A percentile compares a stretch with the other conserved stretches of the same genome.
These are phyloP conservation scores for Pugionium cornutum DNA, from an alignment of 345 rosid species.

Conservation along the genomic window DNA sequence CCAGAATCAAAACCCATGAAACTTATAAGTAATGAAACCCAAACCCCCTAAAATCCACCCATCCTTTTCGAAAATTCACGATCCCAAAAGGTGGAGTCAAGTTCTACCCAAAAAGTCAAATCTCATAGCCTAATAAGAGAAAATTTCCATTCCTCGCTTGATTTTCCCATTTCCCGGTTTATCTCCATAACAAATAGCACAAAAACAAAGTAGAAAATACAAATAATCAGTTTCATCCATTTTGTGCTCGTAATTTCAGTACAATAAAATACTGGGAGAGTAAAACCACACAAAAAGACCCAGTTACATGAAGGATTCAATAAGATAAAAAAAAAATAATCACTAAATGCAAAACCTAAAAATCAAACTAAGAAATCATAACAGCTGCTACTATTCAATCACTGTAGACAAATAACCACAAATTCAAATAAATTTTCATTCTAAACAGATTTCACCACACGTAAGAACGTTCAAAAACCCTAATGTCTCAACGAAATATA, in stretches of 20 bases:
- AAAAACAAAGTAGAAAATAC: background rate
- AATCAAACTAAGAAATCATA: slow-evolving; percentile 20
- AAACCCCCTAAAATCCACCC: slow-evolving; percentile 4
- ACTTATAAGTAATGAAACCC: background rate
- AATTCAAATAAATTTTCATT: background rate
- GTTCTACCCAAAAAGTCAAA: background rate
- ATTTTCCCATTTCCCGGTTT: slow-evolving; percentile 3
- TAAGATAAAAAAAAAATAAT: background rate
- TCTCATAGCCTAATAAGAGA: no score
- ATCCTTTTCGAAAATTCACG: no score
- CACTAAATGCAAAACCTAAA: no score
- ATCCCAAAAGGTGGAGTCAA: slow-evolving; percentile 1
- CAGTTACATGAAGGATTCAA: slow-evolving; percentile 3
- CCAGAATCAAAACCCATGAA: slow-evolving; percentile 20
- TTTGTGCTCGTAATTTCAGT: background rate
- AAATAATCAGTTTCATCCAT: background rate
- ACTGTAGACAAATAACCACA: background rate
- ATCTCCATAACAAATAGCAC: background rate
- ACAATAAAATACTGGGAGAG: background rate
- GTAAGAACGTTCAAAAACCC: slow-evolving; percentile 21
- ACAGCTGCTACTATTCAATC: slow-evolving; percentile 1
- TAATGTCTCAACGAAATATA: slow-evolving; percentile 14
- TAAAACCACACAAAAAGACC: slow-evolving; percentile 3
- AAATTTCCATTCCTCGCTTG: background rate
- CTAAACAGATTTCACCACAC: slow-evolving; percentile 22